Conservation (phyloP, 2,329 filamentous ascomycete species). For the Cadophora luteo-olivacea region DNA sequence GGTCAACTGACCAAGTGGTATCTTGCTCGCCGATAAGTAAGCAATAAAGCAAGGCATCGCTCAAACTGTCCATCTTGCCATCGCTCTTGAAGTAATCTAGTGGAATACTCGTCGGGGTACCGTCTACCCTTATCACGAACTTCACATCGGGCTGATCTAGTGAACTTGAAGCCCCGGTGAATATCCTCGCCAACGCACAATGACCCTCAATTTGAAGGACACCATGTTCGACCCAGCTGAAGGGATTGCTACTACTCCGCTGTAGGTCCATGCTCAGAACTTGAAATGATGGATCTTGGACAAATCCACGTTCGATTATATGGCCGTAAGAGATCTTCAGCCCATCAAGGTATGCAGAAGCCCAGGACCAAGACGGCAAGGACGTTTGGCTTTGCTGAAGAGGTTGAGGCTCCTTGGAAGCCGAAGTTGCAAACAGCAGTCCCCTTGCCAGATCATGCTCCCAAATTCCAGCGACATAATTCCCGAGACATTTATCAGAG, state of each 20-base stretch:
- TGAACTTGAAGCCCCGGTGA: not conserved
- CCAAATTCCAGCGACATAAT: constrained; percentile 6
- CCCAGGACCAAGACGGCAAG: not conserved
- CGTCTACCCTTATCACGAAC: not conserved
- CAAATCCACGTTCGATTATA: not conserved
- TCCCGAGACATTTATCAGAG: not conserved
- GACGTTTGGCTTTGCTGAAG: not conserved
- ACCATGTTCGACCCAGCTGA: constrained; percentile 3
- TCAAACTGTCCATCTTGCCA: not conserved
- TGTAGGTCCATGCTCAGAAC: not conserved
- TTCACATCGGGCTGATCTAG: not conserved
- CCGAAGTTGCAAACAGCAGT: not conserved
- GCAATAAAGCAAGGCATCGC: not conserved
- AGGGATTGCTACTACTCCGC: not conserved
- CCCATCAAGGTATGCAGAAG: not conserved
- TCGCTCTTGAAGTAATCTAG: not conserved
- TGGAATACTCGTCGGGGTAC: not conserved
- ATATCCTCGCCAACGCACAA: not conserved
- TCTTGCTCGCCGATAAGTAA: not conserved
- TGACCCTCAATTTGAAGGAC: not conserved
- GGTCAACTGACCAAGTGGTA: not conserved
- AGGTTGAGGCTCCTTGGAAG: not conserved
- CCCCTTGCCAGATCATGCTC: constrained; percentile 3
- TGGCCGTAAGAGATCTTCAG: not conserved
- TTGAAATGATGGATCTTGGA: not conserved